Conservation (phyloP, 2,329 filamentous ascomycete genomes). For the Pezicula rhizophila region DNA sequence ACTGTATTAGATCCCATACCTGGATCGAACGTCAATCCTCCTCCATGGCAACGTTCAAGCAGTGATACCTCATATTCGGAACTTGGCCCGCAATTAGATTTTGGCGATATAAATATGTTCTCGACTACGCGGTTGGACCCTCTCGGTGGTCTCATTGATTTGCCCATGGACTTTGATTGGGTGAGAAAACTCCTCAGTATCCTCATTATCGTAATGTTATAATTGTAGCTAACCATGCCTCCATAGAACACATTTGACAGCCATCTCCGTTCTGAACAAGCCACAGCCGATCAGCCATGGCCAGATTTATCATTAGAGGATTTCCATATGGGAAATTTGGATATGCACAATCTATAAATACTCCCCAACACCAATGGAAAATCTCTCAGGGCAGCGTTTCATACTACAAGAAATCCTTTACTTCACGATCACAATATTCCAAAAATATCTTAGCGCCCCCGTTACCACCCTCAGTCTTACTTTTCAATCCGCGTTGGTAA, state of each 20-base stretch:
- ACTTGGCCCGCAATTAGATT: background rate
- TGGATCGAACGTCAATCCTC: too few species aligned
- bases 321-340: conserved; percentile 4
- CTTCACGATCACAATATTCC: conserved; percentile 29
- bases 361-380: background rate
- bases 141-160: conserved; percentile 12
- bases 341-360: conserved; percentile 6
- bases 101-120: background rate
- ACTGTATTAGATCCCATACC: too few species aligned
- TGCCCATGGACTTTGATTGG: conserved; percentile 19
- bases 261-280: conserved; percentile 8
- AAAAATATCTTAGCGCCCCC: conserved; percentile 27
- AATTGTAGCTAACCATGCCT: background rate
- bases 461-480: conserved; percentile 21
- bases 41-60: too few species aligned
- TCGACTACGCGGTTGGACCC: conserved; percentile 4
- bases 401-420: conserved; percentile 10
- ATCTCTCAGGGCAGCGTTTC: conserved; percentile 4
- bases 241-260: conserved; percentile 15
- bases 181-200: conserved; percentile 5
- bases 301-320: conserved; percentile 5
- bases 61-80: too few species aligned
- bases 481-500: conserved; percentile 17
- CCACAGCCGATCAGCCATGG: conserved; percentile 7
- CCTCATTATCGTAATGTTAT: background rate